Conservation (phyloP, 1,139 yeast genomes). For the Taphrina populina region DNA sequence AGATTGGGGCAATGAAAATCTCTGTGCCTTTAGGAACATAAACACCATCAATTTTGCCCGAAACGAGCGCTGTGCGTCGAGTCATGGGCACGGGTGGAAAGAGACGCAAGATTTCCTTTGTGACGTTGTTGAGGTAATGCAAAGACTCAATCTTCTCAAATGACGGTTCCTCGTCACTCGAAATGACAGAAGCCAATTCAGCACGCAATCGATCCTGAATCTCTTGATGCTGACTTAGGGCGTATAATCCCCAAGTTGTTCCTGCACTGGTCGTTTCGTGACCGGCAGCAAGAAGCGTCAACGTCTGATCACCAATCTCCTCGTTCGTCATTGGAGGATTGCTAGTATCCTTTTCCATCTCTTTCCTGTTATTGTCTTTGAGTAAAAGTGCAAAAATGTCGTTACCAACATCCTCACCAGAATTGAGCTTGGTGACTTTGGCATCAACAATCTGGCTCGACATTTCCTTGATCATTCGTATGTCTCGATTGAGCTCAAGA, state of each 20-base stretch:
- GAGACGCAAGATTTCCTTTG: constrained; percentile 43
- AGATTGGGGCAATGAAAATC: constrained; percentile 33
- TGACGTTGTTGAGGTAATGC: constrained; percentile 40
- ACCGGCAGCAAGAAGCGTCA: constrained; percentile 39
- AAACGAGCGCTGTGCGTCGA: constrained; percentile 42
- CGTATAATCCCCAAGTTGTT: constrained; percentile 35
- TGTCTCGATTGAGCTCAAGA: constrained; percentile 22
- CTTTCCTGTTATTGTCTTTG: constrained; percentile 35
- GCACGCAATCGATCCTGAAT: constrained; percentile 36
- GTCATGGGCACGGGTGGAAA: constrained; percentile 43
- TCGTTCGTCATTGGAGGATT: constrained; percentile 35
- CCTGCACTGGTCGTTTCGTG: constrained; percentile 39
- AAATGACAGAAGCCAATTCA: constrained; percentile 35
- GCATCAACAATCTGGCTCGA: constrained; percentile 1
- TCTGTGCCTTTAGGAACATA: constrained; percentile 36
- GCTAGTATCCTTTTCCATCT: constrained; percentile 35
- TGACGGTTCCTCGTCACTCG: constrained; percentile 15
- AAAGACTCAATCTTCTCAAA: constrained; percentile 36
- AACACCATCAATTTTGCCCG: constrained; percentile 36
- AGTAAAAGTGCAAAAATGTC: constrained; percentile 37
- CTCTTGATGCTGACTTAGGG: constrained; percentile 35
- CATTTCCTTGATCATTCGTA: not conserved
- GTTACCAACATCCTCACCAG: constrained; percentile 20
- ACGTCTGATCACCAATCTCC: constrained; percentile 34
- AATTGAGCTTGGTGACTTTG: not conserved